Base-by-base conservation (phyloP, 2,329 filamentous ascomycete genomes). In the Monilinia fructigena region DNA sequence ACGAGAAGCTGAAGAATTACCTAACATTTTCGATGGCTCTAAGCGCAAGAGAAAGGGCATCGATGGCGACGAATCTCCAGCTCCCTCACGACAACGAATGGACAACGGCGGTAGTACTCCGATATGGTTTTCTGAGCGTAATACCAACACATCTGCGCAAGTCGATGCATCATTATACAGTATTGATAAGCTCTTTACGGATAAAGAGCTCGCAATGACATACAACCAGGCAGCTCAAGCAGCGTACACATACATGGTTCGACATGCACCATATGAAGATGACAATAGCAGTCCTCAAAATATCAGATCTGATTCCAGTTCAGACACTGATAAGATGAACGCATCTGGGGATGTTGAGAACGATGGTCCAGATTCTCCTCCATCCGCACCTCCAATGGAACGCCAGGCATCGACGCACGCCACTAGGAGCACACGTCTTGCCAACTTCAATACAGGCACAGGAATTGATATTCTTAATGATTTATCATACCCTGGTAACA, bases 131-230 rank as follows among this genome's bases (percentile, higher is more conserved):
- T 84, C 81, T 61, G 86, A 89, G 78, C 86, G 63, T 80, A 82
- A 70, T 78, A 79, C 66, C 78, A 80, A 65, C 79, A 83, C 67
- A 26, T 65, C 70, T 66, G 84, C 84, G 74, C 82, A 86, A 72
- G 82, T 84, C 26, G 86, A 77, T 26, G 73, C 85, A 11, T 82
- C 85, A 0, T 78, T 86, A 1, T 89, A 88, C 75, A 89, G 84
- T 74, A 84, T 90, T 67, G 86, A 89, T 72, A 89, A 89, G 78
- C 82, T 90, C 48, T 90, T 90, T 61, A 89, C 87, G 0, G 87
- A 90, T 72, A 89, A 88, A 76, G 87, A 90, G 77, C 80, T 90
- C 40, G 82, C 84, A 5, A 82, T 89, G 79, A 85, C 85, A 38
- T 89, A 89, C 75, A 89, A 88, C 68, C 78, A 81, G 5, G 84